Percentiles rank a stretch among this genome's conserved stretches.
These are phyloP conservation scores for Podaxis pistillaris DNA, from an alignment of 768 basidiomycete species.

Conservation along the genomic window DNA sequence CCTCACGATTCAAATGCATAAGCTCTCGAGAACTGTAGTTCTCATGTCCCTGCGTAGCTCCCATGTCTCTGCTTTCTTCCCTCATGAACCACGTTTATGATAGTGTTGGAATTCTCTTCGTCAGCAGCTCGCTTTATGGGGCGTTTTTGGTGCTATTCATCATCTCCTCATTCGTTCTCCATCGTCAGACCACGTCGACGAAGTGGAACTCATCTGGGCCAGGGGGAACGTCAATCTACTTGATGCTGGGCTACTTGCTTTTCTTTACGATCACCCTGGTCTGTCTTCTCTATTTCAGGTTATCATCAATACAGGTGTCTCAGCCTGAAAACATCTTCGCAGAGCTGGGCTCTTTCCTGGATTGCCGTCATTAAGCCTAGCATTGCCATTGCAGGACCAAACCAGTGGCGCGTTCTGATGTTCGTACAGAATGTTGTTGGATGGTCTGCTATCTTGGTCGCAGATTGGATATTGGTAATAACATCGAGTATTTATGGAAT, in stretches of 20 bases:
- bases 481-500: too few relatives aligned
- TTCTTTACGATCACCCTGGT: not conserved
- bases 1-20: not conserved
- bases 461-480: not conserved
- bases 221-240: not conserved
- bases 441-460: not conserved
- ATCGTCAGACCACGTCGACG: not conserved
- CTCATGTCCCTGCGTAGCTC: not conserved
- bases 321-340: not conserved
- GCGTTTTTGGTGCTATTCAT: slow-evolving; percentile 4
- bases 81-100: not conserved
- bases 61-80: not conserved
- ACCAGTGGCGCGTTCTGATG: not conserved
- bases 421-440: not conserved
- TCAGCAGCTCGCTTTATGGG: not conserved
- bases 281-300: not conserved
- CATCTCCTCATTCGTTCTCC: not conserved
- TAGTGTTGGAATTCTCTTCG: not conserved
- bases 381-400: not conserved
- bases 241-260: not conserved
- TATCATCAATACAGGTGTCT: not conserved
- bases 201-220: not conserved
- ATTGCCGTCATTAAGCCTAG: not conserved
- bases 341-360: slow-evolving; percentile 7
- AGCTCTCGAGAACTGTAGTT: not conserved